Percentiles rank a stretch among this genome's conserved stretches.
Conservation (phyloP, 768 basidiomycete species). For the Trametes cubensis region DNA sequence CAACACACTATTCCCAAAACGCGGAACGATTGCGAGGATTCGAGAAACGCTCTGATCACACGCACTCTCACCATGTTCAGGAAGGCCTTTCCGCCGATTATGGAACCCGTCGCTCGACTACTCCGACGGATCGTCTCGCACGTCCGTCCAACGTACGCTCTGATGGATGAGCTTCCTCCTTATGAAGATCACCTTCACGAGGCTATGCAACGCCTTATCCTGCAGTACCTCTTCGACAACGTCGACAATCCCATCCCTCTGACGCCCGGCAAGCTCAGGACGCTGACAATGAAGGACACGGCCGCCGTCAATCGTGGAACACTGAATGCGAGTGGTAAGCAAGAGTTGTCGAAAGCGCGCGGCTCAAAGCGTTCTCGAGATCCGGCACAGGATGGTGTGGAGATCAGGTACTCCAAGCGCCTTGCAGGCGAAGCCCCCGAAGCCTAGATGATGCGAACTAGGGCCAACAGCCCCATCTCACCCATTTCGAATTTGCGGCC, state of each 20-base stretch:
- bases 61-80: too few relatives aligned
- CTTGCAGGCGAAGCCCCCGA: background rate
- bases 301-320: background rate
- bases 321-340: background rate
- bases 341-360: background rate
- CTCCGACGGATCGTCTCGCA: too few relatives aligned
- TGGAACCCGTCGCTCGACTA: too few relatives aligned
- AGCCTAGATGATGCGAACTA: background rate
- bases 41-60: background rate
- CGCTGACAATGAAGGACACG: background rate
- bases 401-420: background rate
- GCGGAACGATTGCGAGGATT: too few relatives aligned
- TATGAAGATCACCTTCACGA: too few relatives aligned
- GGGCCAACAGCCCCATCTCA: background rate
- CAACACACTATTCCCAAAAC: background rate
- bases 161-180: too few relatives aligned
- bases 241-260: background rate
- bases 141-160: too few relatives aligned
- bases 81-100: too few relatives aligned
- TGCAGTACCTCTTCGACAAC: background rate
- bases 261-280: background rate
- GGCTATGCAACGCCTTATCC: background rate
- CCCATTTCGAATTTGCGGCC: too few relatives aligned
- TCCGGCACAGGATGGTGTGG: background rate
- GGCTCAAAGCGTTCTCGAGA: background rate